Base-by-base conservation (phyloP, 345 rosid species). In the Corchorus olitorius region DNA sequence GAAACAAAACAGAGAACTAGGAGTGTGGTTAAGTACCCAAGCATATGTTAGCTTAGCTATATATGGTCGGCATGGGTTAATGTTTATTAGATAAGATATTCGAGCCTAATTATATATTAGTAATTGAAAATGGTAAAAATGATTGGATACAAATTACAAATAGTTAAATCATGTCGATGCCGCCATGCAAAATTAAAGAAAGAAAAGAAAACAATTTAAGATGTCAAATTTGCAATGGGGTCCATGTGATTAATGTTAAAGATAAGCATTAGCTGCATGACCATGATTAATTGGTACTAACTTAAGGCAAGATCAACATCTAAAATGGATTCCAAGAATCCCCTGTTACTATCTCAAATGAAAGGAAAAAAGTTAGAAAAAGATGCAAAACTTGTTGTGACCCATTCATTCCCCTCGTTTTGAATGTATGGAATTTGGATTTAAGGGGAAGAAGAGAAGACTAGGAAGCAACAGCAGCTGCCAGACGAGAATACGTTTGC, bases 241-340 rank as follows among this genome's bases (percentile, higher is more conserved):
- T 65, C 69, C 69, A 65, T 39, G 13, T 39, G 50, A 65, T 65
- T 64, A 64, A 39, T 64, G 69, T 41, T 64, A 3, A 3, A 65
- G 49, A 65, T 41, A 65, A 41, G 70, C 48, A 65, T 1, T 15
- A 58, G 13, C 34, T 19, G 62, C 63, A 27, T 27, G 27, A 27
- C 37, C 37, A 59, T 22, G 37, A 59, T 20, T 22, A 20, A 22
- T 27, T 10, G 64, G 37, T 22, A 27, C 27, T 27, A 27, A 27
- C 27, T 27, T 27, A 20, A 33, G 33, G 39, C 35, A 61, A 13
- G 17, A 61, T 61, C 65, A 6, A 61, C 37, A 22, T 33, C 65
- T 11, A 61, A 61, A 35, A n/a, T 55, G 7, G 63, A 4, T 20
- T 58, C 1, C 15, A 58, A 20, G 34, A 58, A 22, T 11, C 8